Evolutionary conservation across 768 basidiomycete genomes (phyloP), one percentile per base, ranked within the genome.

Genomic region (Lactarius sanguifluus): DNA sequence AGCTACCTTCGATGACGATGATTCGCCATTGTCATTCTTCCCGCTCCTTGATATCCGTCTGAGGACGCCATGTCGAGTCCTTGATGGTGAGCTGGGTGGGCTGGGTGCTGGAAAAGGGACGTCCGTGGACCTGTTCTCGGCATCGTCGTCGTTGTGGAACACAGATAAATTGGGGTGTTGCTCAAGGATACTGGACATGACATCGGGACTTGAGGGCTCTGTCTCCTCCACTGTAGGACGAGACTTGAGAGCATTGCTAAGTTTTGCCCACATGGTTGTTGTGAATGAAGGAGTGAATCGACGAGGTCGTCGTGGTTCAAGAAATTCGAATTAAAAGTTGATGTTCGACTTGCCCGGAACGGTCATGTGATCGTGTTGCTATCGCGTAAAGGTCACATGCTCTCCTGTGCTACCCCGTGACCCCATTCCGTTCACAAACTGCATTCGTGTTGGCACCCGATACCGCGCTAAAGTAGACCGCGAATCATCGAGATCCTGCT

Each of bases 21-120:
- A 47, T 63, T 66, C 65, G 34, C 56, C 57, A 18, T 28, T 38
- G 56, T 70, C 70, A 3, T 55, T 43, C 58, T 69, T 70, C 41
- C 55, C 30, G 60, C 64, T 62, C 61, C 61, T 69, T 57, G 70
- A 71, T 16, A 62, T 61, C 34, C 70, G 65, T 47, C 69, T 69
- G 47, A 71, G 66, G 41, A 71, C 36, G 13, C 70, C 63, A 38
- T 56, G 57, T 30, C 70, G 68, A 47, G 60, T 61, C 57, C 55
- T 69, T 64, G 70, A 69, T 6, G 68, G 68, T 2, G 70, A 71
- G n/a, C 57, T 32, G 1, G 70, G 70, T 1, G 70, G 70, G 15
- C 62, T 71, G 23, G 70, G 68, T 30, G 43, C 63, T 20, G 68
- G 68, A 41, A 67, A 59, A 12, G 70, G 65, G 30, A 64, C 62